A percentile compares a stretch with the other conserved stretches of the same genome.
Evolutionary conservation across 495 filamentous ascomycete species (phyloP).

Genomic region (Penicillium turbatum): DNA sequence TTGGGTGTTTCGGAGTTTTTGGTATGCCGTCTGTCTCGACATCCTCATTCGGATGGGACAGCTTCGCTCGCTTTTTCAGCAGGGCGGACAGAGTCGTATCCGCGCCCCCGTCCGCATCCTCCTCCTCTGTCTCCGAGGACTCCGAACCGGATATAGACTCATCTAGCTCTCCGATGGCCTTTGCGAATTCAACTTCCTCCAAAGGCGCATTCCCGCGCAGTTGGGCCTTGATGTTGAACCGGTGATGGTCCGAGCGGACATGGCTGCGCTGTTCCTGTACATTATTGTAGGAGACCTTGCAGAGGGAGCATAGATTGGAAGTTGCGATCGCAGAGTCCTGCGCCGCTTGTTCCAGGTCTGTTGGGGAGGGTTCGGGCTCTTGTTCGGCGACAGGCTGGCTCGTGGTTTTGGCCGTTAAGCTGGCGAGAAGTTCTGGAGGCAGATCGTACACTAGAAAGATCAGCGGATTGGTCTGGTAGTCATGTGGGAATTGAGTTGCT

Average conservation of each 20-base stretch:
- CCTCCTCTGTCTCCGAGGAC: slow-evolving; percentile 52
- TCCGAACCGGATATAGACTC: slow-evolving; percentile 89
- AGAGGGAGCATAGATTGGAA: slow-evolving; percentile 78
- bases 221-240: slow-evolving; percentile 91
- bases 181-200: slow-evolving; percentile 75
- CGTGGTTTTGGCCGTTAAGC: slow-evolving; percentile 56
- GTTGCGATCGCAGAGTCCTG: slow-evolving; percentile 49
- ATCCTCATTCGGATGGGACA: slow-evolving; percentile 52
- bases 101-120: slow-evolving; percentile 49
- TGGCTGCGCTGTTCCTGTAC: slow-evolving; percentile 82
- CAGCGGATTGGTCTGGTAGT: slow-evolving; percentile 10
- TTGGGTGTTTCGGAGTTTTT: slow-evolving; percentile 62
- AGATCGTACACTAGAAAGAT: slow-evolving; percentile 72
- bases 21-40: slow-evolving; percentile 46
- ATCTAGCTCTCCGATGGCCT: slow-evolving; percentile 73
- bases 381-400: slow-evolving; percentile 30
- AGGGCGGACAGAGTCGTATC: slow-evolving; percentile 65
- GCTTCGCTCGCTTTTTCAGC: slow-evolving; percentile 76
- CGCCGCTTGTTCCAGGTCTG: slow-evolving; percentile 25
- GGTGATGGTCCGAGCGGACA: slow-evolving; percentile 85
- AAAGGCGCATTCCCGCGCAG: slow-evolving; percentile 64
- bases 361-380: slow-evolving; percentile 13
- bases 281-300: slow-evolving; percentile 60
- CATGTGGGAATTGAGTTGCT: background rate
- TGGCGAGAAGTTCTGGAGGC: slow-evolving; percentile 68